A percentile compares a stretch with the other conserved stretches of the same genome.
Conservation (phyloP, 179 eudicot species). For the Carnegiea gigantea region DNA sequence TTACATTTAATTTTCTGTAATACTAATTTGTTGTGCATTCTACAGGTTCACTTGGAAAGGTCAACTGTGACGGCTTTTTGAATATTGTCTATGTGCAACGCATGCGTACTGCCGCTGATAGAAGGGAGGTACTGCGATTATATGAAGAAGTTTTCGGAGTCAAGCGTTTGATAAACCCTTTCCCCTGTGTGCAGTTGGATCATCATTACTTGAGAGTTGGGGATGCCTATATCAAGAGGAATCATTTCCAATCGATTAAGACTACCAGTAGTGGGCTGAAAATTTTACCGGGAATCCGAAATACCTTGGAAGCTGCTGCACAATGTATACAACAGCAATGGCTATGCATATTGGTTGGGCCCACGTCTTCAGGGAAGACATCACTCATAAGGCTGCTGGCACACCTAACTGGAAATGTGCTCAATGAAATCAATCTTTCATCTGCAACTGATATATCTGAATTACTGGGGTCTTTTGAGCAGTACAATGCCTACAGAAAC, state of each 20-base stretch:
- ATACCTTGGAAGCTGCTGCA: constrained; percentile 77
- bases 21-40: constrained; percentile 8
- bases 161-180: constrained; percentile 58
- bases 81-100: constrained; percentile 81
- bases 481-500: constrained; percentile 79
- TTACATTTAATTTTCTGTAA: neutral
- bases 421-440: constrained; percentile 85
- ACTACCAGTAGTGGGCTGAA: constrained; percentile 49
- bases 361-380: constrained; percentile 85
- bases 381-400: constrained; percentile 81
- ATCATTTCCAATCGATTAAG: constrained; percentile 40
- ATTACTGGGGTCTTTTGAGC: constrained; percentile 95
- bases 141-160: constrained; percentile 67
- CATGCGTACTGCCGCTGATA: constrained; percentile 87
- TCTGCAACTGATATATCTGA: constrained; percentile 92
- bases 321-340: constrained; percentile 75
- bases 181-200: constrained; percentile 71
- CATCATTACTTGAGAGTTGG: constrained; percentile 59
- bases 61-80: constrained; percentile 59
- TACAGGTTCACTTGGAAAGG: constrained; percentile 58
- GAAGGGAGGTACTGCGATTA: constrained; percentile 56
- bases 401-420: constrained; percentile 76
- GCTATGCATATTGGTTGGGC: constrained; percentile 91
- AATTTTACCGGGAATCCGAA: constrained; percentile 63
- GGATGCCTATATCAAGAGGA: constrained; percentile 52